Base-by-base conservation (phyloP, 768 basidiomycete genomes). In the Phlebiopsis gigantea region DNA sequence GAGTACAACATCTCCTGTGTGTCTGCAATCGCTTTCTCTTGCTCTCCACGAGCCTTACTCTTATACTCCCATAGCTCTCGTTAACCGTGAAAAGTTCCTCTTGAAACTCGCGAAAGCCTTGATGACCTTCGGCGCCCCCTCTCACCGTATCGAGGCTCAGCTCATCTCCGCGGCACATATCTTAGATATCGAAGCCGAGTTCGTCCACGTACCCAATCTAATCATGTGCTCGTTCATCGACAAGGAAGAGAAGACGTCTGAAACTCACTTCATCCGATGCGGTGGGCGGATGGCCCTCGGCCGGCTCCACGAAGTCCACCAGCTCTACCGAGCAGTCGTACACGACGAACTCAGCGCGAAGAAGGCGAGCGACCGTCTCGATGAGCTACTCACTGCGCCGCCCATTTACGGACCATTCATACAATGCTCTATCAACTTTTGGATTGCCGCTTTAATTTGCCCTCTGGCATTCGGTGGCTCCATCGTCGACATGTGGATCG, bases 111-210 rank as follows among this genome's bases (percentile, higher is more conserved):
- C 91, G 10, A 81, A 86, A 57, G 84, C 90, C 17, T 76, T 97
- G 46, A 93, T 96, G 90, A 85, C 85, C 17, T 93, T 89, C 66
- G 91, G 92, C 12, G 90, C 93, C 17, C 92, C 92, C 0, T 92
- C 90, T 24, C 93, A 97, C 72, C 84, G 94, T 31, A 88, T 97
- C 56, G 93, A 95, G 71, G 86, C 90, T 1, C 93, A 95, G 67
- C 83, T 97, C 47, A 78, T 87, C 41, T 88, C 93, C 9, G 90
- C 90, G 4, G 90, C 93, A 0, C 82, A 84, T 7, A 91, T 94
- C 51, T 82, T 97, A n/a, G 91, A 94, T 63, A 82, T 96, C 55
- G 84, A 91, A 66, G 90, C 89, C 46, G 90, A 93, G 67, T 93
- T 93, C 67, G 87, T 95, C 29, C 88, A 93, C 69, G 72, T 90